Conservation (phyloP, 2,329 filamentous ascomycete species). For the Didymella sp. region DNA sequence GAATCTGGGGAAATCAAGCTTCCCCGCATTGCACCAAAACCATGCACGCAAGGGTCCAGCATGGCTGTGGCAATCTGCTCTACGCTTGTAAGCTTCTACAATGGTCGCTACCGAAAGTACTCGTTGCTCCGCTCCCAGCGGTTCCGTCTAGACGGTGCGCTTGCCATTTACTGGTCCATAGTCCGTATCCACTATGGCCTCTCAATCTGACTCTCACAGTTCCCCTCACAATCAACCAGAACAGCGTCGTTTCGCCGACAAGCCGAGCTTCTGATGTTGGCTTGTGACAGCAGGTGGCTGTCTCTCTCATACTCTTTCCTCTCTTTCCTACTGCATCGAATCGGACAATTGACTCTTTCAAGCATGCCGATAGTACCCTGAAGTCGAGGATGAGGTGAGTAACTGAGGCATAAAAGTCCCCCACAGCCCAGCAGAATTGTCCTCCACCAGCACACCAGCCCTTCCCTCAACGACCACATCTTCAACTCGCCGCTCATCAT, state of each 20-base stretch:
- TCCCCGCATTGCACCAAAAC: conserved; percentile 13
- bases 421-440: too few species aligned
- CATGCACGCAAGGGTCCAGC: conserved; percentile 4
- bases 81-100: neutral
- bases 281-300: conserved; percentile 3
- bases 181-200: neutral
- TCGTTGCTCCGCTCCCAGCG: neutral
- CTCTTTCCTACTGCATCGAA: neutral
- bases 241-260: neutral
- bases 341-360: neutral
- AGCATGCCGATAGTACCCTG: neutral
- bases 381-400: too few species aligned
- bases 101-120: neutral
- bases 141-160: neutral
- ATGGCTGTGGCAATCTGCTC: neutral
- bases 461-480: neutral
- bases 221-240: conserved; percentile 10
- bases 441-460: neutral
- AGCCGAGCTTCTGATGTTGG: conserved; percentile 2
- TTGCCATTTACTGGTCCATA: conserved; percentile 2
- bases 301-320: neutral
- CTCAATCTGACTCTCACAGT: neutral
- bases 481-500: neutral
- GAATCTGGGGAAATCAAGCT: conserved; percentile 8
- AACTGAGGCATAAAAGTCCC: too few species aligned